Conservation (phyloP, 768 basidiomycete genomes). For the Udeniomyces megalosporus region DNA sequence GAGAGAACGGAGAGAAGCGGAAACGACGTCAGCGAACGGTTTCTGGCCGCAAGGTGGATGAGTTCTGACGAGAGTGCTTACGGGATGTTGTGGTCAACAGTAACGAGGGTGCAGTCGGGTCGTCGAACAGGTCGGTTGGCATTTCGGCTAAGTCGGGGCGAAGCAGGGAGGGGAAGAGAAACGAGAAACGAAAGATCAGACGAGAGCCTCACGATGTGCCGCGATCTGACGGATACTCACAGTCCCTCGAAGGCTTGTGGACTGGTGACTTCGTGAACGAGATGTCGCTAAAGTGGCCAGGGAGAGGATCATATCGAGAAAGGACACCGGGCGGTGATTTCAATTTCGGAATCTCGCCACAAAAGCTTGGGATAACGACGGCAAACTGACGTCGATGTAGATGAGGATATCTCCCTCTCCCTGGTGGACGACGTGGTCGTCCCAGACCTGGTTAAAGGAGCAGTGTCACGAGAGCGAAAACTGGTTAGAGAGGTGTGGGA, state of each 20-base stretch:
- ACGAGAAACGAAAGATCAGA: neutral
- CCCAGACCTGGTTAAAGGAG: slow-evolving; percentile 25
- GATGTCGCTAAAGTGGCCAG: slow-evolving; percentile 29
- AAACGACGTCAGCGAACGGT: neutral
- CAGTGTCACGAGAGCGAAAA: neutral
- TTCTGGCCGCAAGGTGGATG: neutral
- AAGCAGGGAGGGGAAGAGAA: neutral
- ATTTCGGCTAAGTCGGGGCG: slow-evolving; percentile 38
- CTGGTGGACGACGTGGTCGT: slow-evolving; percentile 75
- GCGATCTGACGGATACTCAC: slow-evolving; percentile 32
- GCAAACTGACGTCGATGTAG: slow-evolving; percentile 29
- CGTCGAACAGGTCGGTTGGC: slow-evolving; percentile 62
- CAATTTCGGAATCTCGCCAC: neutral
- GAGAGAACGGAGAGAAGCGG: neutral
- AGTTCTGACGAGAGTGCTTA: slow-evolving; percentile 23
- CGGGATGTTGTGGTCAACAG: slow-evolving; percentile 78
- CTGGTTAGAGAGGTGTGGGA: neutral
- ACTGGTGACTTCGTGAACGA: slow-evolving; percentile 83
- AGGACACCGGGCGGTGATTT: neutral
- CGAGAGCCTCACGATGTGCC: too few relatives aligned
- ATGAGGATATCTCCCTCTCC: slow-evolving; percentile 31
- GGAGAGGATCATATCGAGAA: neutral
- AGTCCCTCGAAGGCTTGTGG: slow-evolving; percentile 84
- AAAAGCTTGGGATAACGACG: neutral
- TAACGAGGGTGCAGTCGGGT: slow-evolving; percentile 76